Evolutionary conservation across 768 basidiomycete species (phyloP), one percentile per base, ranked within the genome.

Genomic region (Clitopilus hobsonii): DNA sequence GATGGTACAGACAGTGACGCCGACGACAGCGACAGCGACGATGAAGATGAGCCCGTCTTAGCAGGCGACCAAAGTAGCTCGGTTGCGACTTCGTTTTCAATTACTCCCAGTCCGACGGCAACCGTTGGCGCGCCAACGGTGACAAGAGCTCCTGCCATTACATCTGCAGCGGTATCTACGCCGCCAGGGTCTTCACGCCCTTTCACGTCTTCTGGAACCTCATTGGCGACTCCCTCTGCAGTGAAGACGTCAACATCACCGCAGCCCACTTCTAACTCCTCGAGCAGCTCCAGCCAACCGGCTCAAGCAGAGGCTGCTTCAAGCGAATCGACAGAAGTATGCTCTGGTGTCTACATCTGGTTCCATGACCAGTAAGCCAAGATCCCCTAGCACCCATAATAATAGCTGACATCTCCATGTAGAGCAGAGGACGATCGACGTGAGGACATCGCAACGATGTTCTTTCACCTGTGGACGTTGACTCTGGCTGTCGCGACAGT

Each of bases 381-480:
- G n/a, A n/a, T n/a, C n/a, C n/a, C n/a, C n/a, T n/a, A n/a, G n/a
- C n/a, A n/a, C n/a, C n/a, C n/a, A n/a, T n/a, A n/a, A n/a, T n/a
- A n/a, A n/a, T n/a, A n/a, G n/a, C n/a, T n/a, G n/a, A n/a, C n/a
- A n/a, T n/a, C n/a, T n/a, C n/a, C n/a, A n/a, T n/a, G n/a, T n/a
- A 78, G 77, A 2, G 57, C 77, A 5, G 60, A 68, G 24, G 71
- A 77, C 56, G 69, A 67, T 53, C 71, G 69, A 56, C 74, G 78
- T 16, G 81, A 83, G 62, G 79, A 82, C 55, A 55, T 80, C 6
- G 74, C 76, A 28, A 73, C 71, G 16, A 61, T 82, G 6, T 59
- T 68, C 26, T 79, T 79, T 56, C 72, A 81, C 45, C 55, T 74
- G 27, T 84, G 81, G 80, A 63, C 81, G 27, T 67, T 82, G 29